Evolutionary conservation across 441 rosid species (phyloP).

Genomic region (Manihot esculenta): DNA sequence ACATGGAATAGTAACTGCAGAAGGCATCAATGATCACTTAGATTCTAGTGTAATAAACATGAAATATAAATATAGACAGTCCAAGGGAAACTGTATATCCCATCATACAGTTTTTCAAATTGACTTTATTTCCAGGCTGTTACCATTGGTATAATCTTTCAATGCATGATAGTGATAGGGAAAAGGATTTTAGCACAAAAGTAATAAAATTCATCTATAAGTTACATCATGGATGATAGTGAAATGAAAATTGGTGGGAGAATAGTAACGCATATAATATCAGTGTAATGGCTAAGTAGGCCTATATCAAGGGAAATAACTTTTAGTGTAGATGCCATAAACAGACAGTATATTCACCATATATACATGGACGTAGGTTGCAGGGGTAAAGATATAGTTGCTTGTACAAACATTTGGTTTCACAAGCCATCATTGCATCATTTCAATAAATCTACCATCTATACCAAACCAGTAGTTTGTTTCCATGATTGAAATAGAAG

Average conservation of each 20-base stretch:
- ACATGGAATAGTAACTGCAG: constrained; percentile 91
- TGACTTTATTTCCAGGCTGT: background rate
- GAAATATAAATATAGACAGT: background rate
- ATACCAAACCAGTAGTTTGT: background rate
- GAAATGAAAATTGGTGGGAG: background rate
- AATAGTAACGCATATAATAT: background rate
- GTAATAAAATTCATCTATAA: background rate
- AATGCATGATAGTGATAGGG: constrained; percentile 2
- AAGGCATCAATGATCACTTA: constrained; percentile 12
- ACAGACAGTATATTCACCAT: background rate
- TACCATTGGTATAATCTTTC: constrained; percentile 6
- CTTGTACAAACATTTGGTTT: background rate
- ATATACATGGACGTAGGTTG: background rate
- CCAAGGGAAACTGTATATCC: constrained; percentile 1
- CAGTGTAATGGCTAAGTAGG: background rate
- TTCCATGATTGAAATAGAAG: background rate
- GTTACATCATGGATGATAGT: constrained; percentile 9
- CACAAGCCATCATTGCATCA: background rate
- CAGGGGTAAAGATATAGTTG: background rate
- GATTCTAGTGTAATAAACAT: background rate
- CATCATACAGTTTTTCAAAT: background rate
- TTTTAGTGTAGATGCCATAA: background rate
- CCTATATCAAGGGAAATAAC: background rate
- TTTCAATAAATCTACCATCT: background rate
- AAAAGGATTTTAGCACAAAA: background rate